These are phyloP conservation scores for Hypoxylon cercidicola DNA, from an alignment of 495 filamentous ascomycete genomes.

Conservation along the genomic window DNA sequence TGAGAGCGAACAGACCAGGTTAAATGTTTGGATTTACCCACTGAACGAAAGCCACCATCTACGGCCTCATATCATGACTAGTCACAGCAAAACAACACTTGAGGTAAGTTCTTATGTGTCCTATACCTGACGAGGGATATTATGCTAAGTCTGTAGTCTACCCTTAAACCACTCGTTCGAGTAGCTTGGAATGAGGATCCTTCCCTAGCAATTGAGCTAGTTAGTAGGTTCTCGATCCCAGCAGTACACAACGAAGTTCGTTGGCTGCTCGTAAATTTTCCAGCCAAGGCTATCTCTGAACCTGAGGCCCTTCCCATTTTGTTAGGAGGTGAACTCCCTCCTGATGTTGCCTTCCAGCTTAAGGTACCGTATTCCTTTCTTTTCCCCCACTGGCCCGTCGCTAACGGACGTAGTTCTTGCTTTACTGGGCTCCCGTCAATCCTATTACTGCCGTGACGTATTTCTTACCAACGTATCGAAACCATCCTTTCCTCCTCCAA, in stretches of 20 bases:
- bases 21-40: constrained; percentile 91
- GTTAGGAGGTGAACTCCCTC: constrained; percentile 77
- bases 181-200: constrained; percentile 89
- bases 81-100: constrained; percentile 54
- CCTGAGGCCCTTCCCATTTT: constrained; percentile 85
- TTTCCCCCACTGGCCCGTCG: neutral
- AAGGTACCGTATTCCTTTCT: constrained; percentile 66
- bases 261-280: constrained; percentile 79
- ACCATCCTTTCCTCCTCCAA: constrained; percentile 93
- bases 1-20: constrained; percentile 83
- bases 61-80: constrained; percentile 38
- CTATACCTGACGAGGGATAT: neutral
- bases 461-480: constrained; percentile 92
- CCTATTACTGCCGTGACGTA: constrained; percentile 92
- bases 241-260: constrained; percentile 79
- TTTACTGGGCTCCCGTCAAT: constrained; percentile 95
- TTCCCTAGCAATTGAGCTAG: constrained; percentile 83
- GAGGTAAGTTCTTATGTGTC: constrained; percentile 55
- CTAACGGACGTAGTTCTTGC: constrained; percentile 74
- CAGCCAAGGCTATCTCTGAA: constrained; percentile 80
- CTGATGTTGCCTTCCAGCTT: constrained; percentile 83
- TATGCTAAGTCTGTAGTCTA: constrained; percentile 51
- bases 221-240: constrained; percentile 78
- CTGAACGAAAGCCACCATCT: constrained; percentile 66
- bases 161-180: constrained; percentile 69